Base-by-base conservation (phyloP, 805 yeast species). In the Middelhovenomyces tepae region DNA sequence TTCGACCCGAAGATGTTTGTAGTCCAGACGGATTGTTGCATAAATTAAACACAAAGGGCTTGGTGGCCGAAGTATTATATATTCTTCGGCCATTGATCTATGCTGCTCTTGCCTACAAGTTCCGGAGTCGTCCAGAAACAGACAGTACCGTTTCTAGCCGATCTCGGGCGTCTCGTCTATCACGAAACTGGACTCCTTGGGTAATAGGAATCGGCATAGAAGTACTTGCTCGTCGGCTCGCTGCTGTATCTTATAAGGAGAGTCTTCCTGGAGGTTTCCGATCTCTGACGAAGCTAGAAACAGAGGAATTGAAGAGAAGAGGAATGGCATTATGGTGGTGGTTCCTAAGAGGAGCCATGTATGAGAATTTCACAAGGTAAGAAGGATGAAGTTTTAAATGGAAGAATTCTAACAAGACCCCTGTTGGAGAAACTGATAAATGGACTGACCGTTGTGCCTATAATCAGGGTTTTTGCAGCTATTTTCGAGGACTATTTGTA, bases 101-200 rank as follows among this genome's bases (percentile, higher is more conserved):
- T 40, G 60, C 64, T 5, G n/a, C 43, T 14, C 37, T 60, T 30
- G 46, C 53, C 4, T 51, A 45, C 40, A 35, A 41, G 22, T 48
- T 33, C 31, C 45, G 56, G 4, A n/a, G n/a, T n/a, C n/a, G n/a
- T n/a, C n/a, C n/a, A n/a, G n/a, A n/a, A n/a, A n/a, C n/a, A n/a
- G 26, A 30, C 11, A 22, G 35, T 16, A 32, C 18, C 4, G 34
- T 34, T 1, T 2, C 2, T 15, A 6, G 35, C 22, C 34, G 43
- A n/a, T 22, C 32, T 22, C 27, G 33, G 7, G 41, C 45, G 9
- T n/a, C n/a, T n/a, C 9, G 19, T 5, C 28, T 30, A 22, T 30
- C 31, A 3, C 37, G 38, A 7, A 48, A 50, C 28, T 62, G 66
- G 67, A 47, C 53, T 9, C 67, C 67, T 2, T 62, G 67, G 67